Base-by-base conservation (phyloP, 768 basidiomycete species). In the Glaciozyma martinii region DNA sequence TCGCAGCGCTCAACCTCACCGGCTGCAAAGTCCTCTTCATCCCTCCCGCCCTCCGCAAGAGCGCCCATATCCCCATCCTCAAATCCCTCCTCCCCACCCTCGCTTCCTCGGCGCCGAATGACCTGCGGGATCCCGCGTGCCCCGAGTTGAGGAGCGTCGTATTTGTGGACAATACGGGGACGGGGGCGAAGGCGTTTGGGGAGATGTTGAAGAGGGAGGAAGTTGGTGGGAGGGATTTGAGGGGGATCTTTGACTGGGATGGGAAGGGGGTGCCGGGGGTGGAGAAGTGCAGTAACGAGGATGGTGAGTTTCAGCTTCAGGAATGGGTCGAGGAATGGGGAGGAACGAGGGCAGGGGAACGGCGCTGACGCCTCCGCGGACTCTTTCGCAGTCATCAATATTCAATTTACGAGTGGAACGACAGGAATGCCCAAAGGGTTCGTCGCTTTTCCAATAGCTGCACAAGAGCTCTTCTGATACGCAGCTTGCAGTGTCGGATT, bases 341-440 rank as follows among this genome's bases (percentile, higher is more conserved):
- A 25, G 3, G 46, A 18, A 12, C 3, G 46, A 47, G 46, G 21
- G 46, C 15, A 16, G 46, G 9, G 3, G 46, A 47, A 23, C 12
- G 8, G 9, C 19, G 46, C 46, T 47, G 16, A 47, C 21, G 21
- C 47, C 9, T 52, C 25, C 29, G n/a, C 50, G 46, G 46, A 47
- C 46, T 47, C 6, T n/a, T 23, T 18, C 10, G 21, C 53, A 33
- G 79, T 89, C 7, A 84, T 89, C 56, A 91, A 89, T 72, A 71
- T 91, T 63, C 89, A 91, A 72, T 91, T 90, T 72, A 90, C 89
- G 40, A 90, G 88, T 87, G 88, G 88, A 5, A 89, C 89, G 15
- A 89, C 89, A 3, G 89, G 88, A 19, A 74, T 79, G 0, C 88
- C 89, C 0, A 91, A 90, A 75, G 89, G 87, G 88, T 89, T 74